Base-by-base conservation (phyloP, 345 rosid species). In the Zanthoxylum bungeanum region DNA sequence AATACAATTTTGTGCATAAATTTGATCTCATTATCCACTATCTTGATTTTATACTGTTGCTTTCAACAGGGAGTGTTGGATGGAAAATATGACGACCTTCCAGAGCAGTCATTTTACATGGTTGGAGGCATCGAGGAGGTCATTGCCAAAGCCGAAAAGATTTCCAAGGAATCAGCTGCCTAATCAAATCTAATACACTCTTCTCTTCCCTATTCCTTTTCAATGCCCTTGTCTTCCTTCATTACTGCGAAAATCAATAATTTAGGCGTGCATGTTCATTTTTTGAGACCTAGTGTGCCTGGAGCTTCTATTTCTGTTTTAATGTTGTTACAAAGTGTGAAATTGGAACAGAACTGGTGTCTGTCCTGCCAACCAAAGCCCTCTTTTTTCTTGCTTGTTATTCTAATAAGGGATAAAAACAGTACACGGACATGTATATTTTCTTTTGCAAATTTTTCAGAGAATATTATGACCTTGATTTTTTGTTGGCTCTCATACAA, bases 41-140 rank as follows among this genome's bases (percentile, higher is more conserved):
- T 34, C n/a, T 28, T 68, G 63, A 60, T 24, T 28, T 51, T 52
- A 8, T 36, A 0, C 9, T 69, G 63, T 24, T 46, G 60, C n/a
- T 30, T 33, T 58, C 52, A 64, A 46, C 85, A 91, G 95, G 93
- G 97, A 2, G 90, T 91, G 31, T 83, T 91, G 87, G 97, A 91
- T 61, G 97, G 97, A 21, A 89, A 86, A 77, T 91, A 82, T 28
- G 97, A 91, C 65, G 97, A 89, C 73, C 94, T 91, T 49, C 46
- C 97, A 14, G 92, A 91, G 55, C 97, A 91, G 72, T 87, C 97
- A 5, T 91, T 91, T 73, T 91, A 91, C 77, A 88, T 91, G 97
- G 91, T 91, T 65, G 97, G 93, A 55, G 97, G 97, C 60, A 89
- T 91, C 17, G 94, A 91, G 2, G 97, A 91, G 60, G 97, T 91